Evolutionary conservation across 257 asterid genomes (phyloP).

Genomic region (Plantago ovata): DNA sequence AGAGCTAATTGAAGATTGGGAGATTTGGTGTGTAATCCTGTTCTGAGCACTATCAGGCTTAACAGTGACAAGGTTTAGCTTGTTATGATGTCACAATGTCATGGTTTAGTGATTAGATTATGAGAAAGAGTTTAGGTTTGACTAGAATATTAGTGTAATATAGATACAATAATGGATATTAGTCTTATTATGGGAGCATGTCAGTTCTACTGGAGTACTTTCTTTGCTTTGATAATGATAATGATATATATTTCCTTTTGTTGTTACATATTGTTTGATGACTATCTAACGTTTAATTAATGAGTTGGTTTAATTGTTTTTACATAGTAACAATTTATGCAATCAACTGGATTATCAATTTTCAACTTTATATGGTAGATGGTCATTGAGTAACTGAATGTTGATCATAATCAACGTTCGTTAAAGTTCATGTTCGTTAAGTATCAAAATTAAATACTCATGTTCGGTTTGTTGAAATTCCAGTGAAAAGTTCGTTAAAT

Average conservation of each 20-base stretch:
- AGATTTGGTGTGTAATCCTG: background rate
- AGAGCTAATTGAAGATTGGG: conserved; percentile 39
- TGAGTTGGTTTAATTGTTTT: background rate
- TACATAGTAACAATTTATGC: too few species aligned
- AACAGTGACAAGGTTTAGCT: conserved; percentile 13
- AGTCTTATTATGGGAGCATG: too few species aligned
- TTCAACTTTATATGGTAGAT: too few species aligned
- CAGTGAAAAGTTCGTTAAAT: too few species aligned
- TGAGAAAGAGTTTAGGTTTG: background rate
- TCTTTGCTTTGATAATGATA: conserved; percentile 13
- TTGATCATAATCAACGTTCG: too few species aligned
- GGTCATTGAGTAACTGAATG: too few species aligned
- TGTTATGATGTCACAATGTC: background rate
- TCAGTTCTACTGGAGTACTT: background rate
- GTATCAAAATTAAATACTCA: too few species aligned
- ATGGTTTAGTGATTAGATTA: conserved; percentile 18
- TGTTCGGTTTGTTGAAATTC: too few species aligned
- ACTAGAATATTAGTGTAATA: background rate
- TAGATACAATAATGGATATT: background rate
- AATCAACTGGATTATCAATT: too few species aligned
- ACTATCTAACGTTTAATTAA: too few species aligned
- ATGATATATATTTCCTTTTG: background rate
- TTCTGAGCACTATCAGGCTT: background rate
- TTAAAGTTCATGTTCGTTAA: too few species aligned
- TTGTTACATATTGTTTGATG: too few species aligned